Conservation (phyloP, 1,139 yeast species). For the Pichia sp. region DNA sequence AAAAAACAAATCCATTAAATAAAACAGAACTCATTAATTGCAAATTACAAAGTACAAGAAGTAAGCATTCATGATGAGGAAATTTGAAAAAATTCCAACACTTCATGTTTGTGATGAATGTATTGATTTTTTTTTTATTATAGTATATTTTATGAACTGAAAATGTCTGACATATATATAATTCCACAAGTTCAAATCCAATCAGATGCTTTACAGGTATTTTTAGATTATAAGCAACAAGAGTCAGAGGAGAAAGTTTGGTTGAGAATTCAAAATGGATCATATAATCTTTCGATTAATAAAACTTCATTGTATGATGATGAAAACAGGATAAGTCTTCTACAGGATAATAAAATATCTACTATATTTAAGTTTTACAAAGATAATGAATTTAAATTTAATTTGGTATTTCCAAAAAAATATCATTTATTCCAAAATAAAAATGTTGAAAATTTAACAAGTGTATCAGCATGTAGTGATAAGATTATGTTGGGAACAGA, state of each 20-base stretch:
- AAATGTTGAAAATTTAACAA: slow-evolving; percentile 2
- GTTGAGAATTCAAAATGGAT: slow-evolving; percentile 17
- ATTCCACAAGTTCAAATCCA: slow-evolving; percentile 17
- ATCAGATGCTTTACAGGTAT: slow-evolving; percentile 18
- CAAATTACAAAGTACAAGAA: too few species aligned
- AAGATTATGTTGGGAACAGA: slow-evolving; percentile 37
- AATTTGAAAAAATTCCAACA: too few species aligned
- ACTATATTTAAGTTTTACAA: not conserved
- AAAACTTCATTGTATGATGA: not conserved
- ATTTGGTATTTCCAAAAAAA: slow-evolving; percentile 10
- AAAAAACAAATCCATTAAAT: too few species aligned
- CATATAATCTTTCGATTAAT: slow-evolving; percentile 1
- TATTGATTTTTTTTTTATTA: too few species aligned
- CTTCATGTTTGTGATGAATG: too few species aligned
- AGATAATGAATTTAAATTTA: slow-evolving; percentile 1
- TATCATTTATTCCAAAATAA: not conserved
- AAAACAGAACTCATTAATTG: too few species aligned
- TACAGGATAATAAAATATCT: not conserved
- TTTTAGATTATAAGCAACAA: slow-evolving; percentile 2
- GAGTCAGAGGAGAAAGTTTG: slow-evolving; percentile 20
- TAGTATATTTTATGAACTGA: too few species aligned
- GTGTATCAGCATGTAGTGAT: not conserved
- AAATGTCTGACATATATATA: not conserved
- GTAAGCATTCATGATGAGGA: too few species aligned
- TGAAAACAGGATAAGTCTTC: not conserved